These are phyloP conservation scores for Dichotomopilus funicola DNA, from an alignment of 2,329 filamentous ascomycete genomes.

Conservation along the genomic window DNA sequence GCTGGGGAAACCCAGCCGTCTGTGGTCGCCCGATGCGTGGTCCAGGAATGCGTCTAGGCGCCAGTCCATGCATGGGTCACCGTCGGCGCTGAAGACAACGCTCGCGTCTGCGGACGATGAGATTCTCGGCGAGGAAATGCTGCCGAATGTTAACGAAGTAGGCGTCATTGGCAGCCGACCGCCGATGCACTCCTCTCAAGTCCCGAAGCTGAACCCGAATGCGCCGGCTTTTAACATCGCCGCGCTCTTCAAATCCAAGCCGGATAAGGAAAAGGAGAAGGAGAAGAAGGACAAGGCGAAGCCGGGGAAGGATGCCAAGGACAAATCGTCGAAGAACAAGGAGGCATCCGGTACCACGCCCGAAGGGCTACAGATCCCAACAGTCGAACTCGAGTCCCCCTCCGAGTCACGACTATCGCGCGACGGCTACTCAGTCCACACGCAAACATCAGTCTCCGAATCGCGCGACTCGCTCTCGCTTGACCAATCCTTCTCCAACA, in stretches of 20 bases:
- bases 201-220: slow-evolving; percentile 65
- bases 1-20: slow-evolving; percentile 46
- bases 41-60: slow-evolving; percentile 69
- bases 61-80: slow-evolving; percentile 73
- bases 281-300: slow-evolving; percentile 31
- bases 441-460: slow-evolving; percentile 53
- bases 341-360: slow-evolving; percentile 22
- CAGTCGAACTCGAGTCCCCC: slow-evolving; percentile 44
- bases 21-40: slow-evolving; percentile 61
- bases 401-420: slow-evolving; percentile 49
- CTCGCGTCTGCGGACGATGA: slow-evolving; percentile 59
- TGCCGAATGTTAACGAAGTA: slow-evolving; percentile 51
- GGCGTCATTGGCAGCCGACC: slow-evolving; percentile 77
- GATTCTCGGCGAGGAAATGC: slow-evolving; percentile 52
- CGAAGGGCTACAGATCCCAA: slow-evolving; percentile 33
- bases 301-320: slow-evolving; percentile 34
- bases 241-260: slow-evolving; percentile 51
- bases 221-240: slow-evolving; percentile 76
- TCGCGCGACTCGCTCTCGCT: slow-evolving; percentile 53
- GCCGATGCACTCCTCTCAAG: slow-evolving; percentile 31
- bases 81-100: slow-evolving; percentile 54
- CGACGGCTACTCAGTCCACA: slow-evolving; percentile 51
- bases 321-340: slow-evolving; percentile 33
- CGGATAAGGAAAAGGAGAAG: slow-evolving; percentile 34
- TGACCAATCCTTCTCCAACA: slow-evolving; percentile 50